phyloP scores from a whole-genome alignment of 345 rosid species.

The Turritis glabra region DNA sequence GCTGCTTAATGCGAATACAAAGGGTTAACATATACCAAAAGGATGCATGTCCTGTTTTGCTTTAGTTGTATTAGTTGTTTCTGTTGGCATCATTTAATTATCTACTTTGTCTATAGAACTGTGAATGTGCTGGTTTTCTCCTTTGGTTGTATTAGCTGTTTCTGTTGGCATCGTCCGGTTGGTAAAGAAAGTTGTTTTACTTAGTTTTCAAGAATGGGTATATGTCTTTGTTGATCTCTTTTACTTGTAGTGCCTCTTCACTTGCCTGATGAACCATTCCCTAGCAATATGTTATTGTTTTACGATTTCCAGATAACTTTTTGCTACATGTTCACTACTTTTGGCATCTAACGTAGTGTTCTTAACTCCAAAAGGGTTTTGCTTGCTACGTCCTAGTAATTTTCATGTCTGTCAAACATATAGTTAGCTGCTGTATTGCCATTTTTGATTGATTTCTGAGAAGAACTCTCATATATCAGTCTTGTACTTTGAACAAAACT shows the following conservation, averaged over 20 bases:
- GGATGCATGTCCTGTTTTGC: background rate
- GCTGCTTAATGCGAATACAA: background rate
- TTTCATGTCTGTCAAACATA: background rate
- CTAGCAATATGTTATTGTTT: background rate
- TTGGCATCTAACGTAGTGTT: background rate
- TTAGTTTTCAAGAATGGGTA: background rate
- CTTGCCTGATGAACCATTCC: background rate
- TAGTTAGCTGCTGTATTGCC: background rate
- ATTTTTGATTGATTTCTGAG: background rate
- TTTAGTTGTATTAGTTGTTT: no score
- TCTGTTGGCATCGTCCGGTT: background rate
- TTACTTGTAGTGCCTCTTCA: background rate
- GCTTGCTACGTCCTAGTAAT: background rate
- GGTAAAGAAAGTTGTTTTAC: background rate
- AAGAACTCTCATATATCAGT: background rate
- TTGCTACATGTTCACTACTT: background rate
- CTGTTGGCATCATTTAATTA: background rate
- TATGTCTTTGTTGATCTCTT: background rate
- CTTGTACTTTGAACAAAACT: background rate
- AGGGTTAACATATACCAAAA: background rate
- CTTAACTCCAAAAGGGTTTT: background rate
- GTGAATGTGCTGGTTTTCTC: background rate
- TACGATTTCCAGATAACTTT: background rate
- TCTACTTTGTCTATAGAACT: background rate
- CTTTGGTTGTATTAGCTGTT: constrained; percentile 2